Percentiles rank a stretch among this genome's conserved stretches.
Evolutionary conservation across 2,329 filamentous ascomycete species (phyloP).

Genomic region (Alternaria longipes): DNA sequence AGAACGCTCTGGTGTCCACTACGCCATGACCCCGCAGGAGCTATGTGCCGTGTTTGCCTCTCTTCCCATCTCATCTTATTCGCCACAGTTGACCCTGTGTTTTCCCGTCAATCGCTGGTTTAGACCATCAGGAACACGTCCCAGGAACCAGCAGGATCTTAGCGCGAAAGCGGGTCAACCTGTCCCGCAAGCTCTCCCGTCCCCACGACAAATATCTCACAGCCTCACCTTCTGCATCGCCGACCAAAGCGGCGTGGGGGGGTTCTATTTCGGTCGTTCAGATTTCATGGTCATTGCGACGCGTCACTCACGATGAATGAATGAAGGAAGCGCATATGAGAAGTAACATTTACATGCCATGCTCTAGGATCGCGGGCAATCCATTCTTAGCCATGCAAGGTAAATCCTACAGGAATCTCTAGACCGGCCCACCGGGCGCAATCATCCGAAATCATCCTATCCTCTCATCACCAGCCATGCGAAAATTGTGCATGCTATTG

Average conservation of each 20-base stretch:
- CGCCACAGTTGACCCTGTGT: neutral
- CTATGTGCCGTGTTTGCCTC: neutral
- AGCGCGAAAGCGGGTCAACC: neutral
- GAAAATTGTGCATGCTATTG: neutral
- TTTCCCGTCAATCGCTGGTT: conserved; percentile 1
- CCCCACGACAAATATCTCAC: neutral
- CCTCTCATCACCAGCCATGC: neutral
- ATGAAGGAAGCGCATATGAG: no score
- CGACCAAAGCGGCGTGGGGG: no score
- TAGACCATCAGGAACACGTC: neutral
- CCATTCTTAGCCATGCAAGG: neutral
- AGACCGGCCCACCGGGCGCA: neutral
- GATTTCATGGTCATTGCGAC: no score
- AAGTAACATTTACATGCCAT: no score
- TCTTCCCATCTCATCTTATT: neutral
- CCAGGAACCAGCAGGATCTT: neutral
- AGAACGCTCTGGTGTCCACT: no score
- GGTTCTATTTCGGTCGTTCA: no score
- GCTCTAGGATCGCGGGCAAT: neutral
- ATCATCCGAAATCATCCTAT: neutral
- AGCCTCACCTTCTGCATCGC: neutral
- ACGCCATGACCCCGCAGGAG: no score
- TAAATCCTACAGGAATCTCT: neutral
- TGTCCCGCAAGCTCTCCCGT: neutral
- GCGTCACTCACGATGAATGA: no score